A percentile compares a stretch with the other conserved stretches of the same genome.
phyloP scores from a whole-genome alignment of 1,284 basidiomycete species.

The Puccinia horiana region DNA sequence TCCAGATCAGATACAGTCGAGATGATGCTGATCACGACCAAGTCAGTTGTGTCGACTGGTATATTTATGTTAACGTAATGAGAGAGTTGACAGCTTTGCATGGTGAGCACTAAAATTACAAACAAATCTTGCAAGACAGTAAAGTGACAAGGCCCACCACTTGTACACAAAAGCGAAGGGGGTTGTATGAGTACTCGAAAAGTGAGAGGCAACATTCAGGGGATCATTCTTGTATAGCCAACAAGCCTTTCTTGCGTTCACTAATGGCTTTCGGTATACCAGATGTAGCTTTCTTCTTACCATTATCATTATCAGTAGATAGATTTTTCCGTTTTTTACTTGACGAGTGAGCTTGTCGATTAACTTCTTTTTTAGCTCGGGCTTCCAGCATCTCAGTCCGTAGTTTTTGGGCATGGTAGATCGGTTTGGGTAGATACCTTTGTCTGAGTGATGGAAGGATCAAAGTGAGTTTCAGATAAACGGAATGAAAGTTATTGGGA shows the following conservation, averaged over 20 bases:
- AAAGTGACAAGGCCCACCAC: no score
- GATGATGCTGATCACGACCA: no score
- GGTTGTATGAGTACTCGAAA: no score
- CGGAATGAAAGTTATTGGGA: background rate
- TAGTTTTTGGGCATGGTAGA: slow-evolving; percentile 82
- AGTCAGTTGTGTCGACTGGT: no score
- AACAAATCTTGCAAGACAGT: no score
- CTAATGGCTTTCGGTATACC: slow-evolving; percentile 27
- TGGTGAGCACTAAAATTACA: no score
- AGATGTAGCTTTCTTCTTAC: background rate
- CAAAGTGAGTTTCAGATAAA: background rate
- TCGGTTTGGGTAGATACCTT: slow-evolving; percentile 83
- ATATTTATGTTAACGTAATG: no score
- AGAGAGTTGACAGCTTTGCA: no score
- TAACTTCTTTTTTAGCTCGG: slow-evolving; percentile 85
- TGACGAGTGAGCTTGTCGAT: slow-evolving; percentile 65
- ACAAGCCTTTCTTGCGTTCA: slow-evolving; percentile 43
- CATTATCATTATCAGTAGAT: background rate
- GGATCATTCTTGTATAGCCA: slow-evolving; percentile 34
- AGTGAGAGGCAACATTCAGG: no score
- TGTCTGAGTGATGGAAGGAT: slow-evolving; percentile 57
- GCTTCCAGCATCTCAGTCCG: slow-evolving; percentile 93
- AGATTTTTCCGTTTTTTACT: slow-evolving; percentile 17
- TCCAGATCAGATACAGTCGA: no score
- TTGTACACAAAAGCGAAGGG: no score